Conservation (phyloP, 345 rosid genomes). For the Raphanus sativus region DNA sequence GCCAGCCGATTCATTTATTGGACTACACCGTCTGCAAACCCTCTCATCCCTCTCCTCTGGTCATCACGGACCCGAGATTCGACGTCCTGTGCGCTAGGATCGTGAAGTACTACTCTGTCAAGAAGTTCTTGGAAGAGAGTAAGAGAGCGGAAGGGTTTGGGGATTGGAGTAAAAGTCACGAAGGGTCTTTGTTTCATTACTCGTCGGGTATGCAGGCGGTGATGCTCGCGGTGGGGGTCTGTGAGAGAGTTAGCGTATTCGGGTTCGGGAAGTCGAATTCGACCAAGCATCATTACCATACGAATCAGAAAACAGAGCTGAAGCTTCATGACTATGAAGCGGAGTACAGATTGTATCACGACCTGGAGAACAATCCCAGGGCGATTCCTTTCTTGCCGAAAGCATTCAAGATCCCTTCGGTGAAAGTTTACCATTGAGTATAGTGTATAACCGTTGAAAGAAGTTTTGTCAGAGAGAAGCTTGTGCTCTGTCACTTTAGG, state of each 20-base stretch:
- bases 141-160: slow-evolving; percentile 45
- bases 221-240: slow-evolving; percentile 73
- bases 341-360: slow-evolving; percentile 67
- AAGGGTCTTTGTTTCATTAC: slow-evolving; percentile 81
- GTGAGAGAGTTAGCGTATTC: slow-evolving; percentile 75
- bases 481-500: slow-evolving; percentile 3
- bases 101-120: slow-evolving; percentile 80
- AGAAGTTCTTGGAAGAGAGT: slow-evolving; percentile 55
- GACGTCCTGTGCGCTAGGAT: slow-evolving; percentile 73
- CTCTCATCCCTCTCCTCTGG: slow-evolving; percentile 54
- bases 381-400: slow-evolving; percentile 71
- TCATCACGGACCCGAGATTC: slow-evolving; percentile 80
- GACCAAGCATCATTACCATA: slow-evolving; percentile 85
- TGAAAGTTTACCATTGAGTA: slow-evolving; percentile 57
- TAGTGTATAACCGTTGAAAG: slow-evolving; percentile 8
- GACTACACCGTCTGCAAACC: slow-evolving; percentile 71
- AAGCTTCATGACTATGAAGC: slow-evolving; percentile 81
- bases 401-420: slow-evolving; percentile 64
- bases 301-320: slow-evolving; percentile 86
- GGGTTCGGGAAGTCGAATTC: slow-evolving; percentile 77
- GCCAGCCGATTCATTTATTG: slow-evolving; percentile 82
- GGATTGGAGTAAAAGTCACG: slow-evolving; percentile 68
- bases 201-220: slow-evolving; percentile 94
- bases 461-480: slow-evolving; percentile 18
- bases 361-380: slow-evolving; percentile 53